Evolutionary conservation across 352 stramenopile genomes (phyloP), one percentile per base, ranked within the genome.

Genomic region (Phytophthora capsici): DNA sequence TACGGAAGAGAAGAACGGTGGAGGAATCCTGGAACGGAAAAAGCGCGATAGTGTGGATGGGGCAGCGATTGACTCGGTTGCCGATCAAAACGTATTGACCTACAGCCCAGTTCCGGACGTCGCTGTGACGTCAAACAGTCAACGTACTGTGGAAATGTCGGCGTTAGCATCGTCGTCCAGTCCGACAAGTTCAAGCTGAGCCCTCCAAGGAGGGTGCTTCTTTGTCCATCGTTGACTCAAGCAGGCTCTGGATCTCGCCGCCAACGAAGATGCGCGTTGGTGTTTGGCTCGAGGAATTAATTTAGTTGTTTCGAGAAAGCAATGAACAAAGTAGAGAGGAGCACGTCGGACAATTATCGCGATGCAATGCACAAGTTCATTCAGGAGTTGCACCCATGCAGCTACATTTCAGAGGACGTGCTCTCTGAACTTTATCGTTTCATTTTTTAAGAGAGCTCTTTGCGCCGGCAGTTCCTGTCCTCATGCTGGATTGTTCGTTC

Each of bases 141-240:
- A 49, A 55, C 28, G 32, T 46, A n/a, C 45, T 63, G 28, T 37
- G n/a, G 46, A 63, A 55, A 26, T 37, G 30, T 46, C 43, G 20
- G 44, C 16, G 26, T 34, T 8, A 46, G 61, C 46, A 65, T 69
- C 12, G 54, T 69, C 62, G 30, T 10, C 54, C 62, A 63, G 44
- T 61, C 58, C 47, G 59, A 10, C 64, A 40, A 58, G 57, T 68
- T 68, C 51, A 72, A 71, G 57, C 36, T 52, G 51, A 72, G 30
- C 57, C 22, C 45, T 19, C 51, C 40, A 40, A 58, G 13, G 12
- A 16, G 40, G 12, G 38, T 25, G 26, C 22, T 47, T 20, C 20
- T 45, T 63, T 12, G 34, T 49, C 44, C 23, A 48, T 59, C 48
- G 38, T 36, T 41, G 23, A 63, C 28, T 63, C 55, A 63, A 36